phyloP scores from a whole-genome alignment of 2,329 filamentous ascomycete genomes.

The Ascochyta koolunga region DNA sequence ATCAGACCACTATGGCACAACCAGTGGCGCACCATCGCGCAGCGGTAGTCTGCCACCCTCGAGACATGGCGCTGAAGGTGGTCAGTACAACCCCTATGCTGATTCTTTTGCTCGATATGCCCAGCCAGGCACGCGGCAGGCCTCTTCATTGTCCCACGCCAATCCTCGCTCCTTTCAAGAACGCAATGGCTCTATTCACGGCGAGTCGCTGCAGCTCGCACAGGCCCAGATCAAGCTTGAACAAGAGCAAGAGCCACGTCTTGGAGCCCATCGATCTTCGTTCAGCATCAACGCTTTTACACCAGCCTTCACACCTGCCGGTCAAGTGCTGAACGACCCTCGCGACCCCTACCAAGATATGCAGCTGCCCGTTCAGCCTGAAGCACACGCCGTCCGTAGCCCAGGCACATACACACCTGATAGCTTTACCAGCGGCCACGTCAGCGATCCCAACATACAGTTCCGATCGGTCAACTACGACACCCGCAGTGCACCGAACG shows the following conservation, averaged over 20 bases:
- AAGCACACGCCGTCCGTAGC: conserved; percentile 26
- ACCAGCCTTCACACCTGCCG: conserved; percentile 28
- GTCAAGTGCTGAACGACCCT: conserved; percentile 29
- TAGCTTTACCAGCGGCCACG: conserved; percentile 39
- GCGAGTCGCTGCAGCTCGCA: conserved; percentile 43
- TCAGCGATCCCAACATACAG: conserved; percentile 44
- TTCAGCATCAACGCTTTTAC: conserved; percentile 38
- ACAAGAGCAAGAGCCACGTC: conserved; percentile 41
- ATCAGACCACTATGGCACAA: conserved; percentile 53
- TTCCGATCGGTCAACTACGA: conserved; percentile 50
- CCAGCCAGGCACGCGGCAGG: conserved; percentile 51
- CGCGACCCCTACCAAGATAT: conserved; percentile 35
- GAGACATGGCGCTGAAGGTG: conserved; percentile 54
- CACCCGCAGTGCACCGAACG: conserved; percentile 51
- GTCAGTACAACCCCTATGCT: conserved; percentile 39
- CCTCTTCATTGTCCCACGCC: conserved; percentile 57
- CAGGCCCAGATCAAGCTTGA: conserved; percentile 45
- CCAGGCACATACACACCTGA: conserved; percentile 45
- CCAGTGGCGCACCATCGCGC: conserved; percentile 56
- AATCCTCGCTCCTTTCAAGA: conserved; percentile 48
- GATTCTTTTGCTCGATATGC: conserved; percentile 38
- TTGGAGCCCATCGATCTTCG: conserved; percentile 41
- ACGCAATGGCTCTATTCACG: conserved; percentile 48
- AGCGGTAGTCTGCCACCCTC: conserved; percentile 64
- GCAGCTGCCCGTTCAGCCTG: conserved; percentile 26